Percentiles rank a stretch among this genome's conserved stretches.
phyloP scores from a whole-genome alignment of 1,284 basidiomycete species.

The Athelia psychrophila region DNA sequence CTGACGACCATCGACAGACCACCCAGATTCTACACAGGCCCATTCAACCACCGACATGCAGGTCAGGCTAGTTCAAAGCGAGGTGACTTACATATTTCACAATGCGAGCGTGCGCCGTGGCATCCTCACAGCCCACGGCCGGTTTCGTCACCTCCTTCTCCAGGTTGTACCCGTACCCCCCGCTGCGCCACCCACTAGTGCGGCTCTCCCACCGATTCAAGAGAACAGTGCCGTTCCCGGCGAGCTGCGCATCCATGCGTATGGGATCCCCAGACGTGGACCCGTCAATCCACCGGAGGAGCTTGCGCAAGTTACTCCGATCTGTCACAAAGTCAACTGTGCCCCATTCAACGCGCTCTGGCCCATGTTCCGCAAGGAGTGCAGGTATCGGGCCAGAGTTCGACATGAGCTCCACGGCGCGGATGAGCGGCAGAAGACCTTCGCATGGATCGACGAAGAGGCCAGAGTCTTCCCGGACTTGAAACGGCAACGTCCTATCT shows the following conservation, averaged over 20 bases:
- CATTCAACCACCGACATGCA: neutral
- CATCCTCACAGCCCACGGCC: constrained; percentile 38
- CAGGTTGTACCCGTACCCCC: constrained; percentile 45
- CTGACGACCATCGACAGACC: constrained; percentile 29
- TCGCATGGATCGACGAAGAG: neutral
- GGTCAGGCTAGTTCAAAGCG: neutral
- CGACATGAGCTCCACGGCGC: constrained; percentile 39
- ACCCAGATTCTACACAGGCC: constrained; percentile 20
- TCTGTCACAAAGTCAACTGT: constrained; percentile 54
- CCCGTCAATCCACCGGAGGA: constrained; percentile 49
- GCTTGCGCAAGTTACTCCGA: constrained; percentile 53
- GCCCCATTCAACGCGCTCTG: constrained; percentile 39
- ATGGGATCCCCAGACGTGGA: constrained; percentile 35
- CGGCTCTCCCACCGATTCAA: constrained; percentile 48
- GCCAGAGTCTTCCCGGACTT: neutral
- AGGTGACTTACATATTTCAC: constrained; percentile 41
- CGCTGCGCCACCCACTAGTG: constrained; percentile 19
- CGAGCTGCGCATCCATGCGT: constrained; percentile 55
- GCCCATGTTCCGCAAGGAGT: too few relatives aligned
- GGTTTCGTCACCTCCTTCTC: constrained; percentile 44
- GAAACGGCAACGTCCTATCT: neutral
- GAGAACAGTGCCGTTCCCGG: constrained; percentile 48
- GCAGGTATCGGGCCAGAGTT: too few relatives aligned
- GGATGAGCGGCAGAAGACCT: constrained; percentile 40
- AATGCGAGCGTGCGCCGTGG: constrained; percentile 49